Evolutionary conservation across 2,329 filamentous ascomycete species (phyloP).

Genomic region (Coleophoma crateriformis): DNA sequence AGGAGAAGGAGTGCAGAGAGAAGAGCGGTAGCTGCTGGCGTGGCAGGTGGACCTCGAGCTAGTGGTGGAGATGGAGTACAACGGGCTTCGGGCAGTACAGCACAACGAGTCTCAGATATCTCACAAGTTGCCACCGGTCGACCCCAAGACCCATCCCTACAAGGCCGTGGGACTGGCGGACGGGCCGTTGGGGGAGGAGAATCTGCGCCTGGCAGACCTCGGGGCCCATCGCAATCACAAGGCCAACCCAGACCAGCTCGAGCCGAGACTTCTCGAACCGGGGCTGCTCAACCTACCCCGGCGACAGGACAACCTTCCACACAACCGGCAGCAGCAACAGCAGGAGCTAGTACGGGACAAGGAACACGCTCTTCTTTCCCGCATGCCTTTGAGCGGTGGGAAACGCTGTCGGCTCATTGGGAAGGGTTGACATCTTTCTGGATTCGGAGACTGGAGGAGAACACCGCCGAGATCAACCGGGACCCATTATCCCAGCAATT

Average conservation of each 20-base stretch:
- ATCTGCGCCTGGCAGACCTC: constrained; percentile 19
- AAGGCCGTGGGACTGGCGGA: constrained; percentile 20
- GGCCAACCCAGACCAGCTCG: constrained; percentile 17
- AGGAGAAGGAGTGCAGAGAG: constrained; percentile 50
- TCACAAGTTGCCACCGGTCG: constrained; percentile 23
- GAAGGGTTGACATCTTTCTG: constrained; percentile 96
- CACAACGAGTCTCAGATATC: constrained; percentile 23
- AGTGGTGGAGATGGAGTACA: constrained; percentile 12
- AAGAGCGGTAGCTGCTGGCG: constrained; percentile 51
- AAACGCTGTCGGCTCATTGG: constrained; percentile 95
- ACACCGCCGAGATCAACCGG: constrained; percentile 75
- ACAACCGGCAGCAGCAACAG: constrained; percentile 1
- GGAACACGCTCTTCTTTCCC: constrained; percentile 69
- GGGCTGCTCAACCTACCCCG: constrained; percentile 4
- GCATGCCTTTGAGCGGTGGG: constrained; percentile 97
- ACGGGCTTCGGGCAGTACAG: constrained; percentile 13
- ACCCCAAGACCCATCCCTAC: constrained; percentile 16
- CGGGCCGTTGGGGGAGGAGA: constrained; percentile 20
- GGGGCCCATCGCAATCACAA: constrained; percentile 15
- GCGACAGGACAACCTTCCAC: neutral
- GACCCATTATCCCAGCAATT: constrained; percentile 84
- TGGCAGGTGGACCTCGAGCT: constrained; percentile 26
- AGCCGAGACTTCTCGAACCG: constrained; percentile 11
- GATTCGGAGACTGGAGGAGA: constrained; percentile 89
- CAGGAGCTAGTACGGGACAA: constrained; percentile 10